Base-by-base conservation (phyloP, 495 filamentous ascomycete species). In the Penicillium mononematosum region DNA sequence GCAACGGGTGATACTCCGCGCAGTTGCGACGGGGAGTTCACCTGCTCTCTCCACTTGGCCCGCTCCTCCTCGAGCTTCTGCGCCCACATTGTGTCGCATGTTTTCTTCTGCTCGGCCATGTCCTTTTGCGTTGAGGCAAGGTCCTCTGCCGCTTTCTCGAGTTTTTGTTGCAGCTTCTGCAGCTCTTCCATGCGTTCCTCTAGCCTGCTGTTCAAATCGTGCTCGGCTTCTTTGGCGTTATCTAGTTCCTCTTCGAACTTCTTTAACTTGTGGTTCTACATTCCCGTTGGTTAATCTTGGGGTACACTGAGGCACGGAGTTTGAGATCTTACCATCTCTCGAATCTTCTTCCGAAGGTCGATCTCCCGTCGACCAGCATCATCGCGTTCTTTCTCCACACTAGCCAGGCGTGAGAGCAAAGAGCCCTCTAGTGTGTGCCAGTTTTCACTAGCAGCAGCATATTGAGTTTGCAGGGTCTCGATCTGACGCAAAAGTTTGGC, bases 401-500 rank as follows among this genome's bases (percentile, higher is more conserved):
- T 85, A 1, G 84, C 78, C 27, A 95, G 78, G 45, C 91, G 80
- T 20, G 87, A 80, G 36, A 90, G 79, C 45, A 98, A 73, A 1
- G 89, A 92, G 12, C 88, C 83, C 62, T 99, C 93, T 45, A 98
- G 89, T 0, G 91, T 89, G 58, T 97, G 92, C 95, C 95, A 99
- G 68, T 98, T 99, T 63, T 96, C 92, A 58, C 89, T 93, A 3
- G 95, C 94, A 49, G 91, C 84, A 0, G 91, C 87, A 70, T 99
- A 96, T 71, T 99, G 95, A 5, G 88, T 93, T 73, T 98, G 95
- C 48, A 99, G 74, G 3, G 90, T 97, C 78, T 99, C 95, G 29
- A 98, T 85, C 72, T 98, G 95, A 44, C 95, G 85, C 20, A 97
- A 77, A 22, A 99, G 78, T 68, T 97, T 96, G 22, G 88, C 90